Evolutionary conservation across 495 filamentous ascomycete genomes (phyloP).

Genomic region (Xylaria nigripes): DNA sequence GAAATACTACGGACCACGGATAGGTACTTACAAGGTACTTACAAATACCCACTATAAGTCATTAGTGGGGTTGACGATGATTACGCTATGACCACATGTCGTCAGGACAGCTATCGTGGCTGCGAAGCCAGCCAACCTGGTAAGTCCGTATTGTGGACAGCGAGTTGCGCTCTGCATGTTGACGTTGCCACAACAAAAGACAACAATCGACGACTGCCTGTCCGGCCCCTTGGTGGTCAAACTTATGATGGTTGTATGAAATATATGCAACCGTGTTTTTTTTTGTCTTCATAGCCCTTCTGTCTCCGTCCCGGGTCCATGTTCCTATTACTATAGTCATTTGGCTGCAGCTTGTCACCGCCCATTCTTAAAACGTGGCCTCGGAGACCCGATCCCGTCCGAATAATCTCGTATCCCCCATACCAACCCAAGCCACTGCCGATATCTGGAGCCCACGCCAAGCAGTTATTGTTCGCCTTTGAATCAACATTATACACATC

Average conservation of each 20-base stretch:
- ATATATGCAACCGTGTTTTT: not conserved
- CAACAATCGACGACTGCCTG: not conserved
- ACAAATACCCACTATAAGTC: too few relatives aligned
- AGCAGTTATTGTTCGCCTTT: not conserved
- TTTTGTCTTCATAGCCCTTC: not conserved
- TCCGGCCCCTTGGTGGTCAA: not conserved
- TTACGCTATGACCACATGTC: slow-evolving; percentile 8
- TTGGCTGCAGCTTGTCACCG: slow-evolving; percentile 10
- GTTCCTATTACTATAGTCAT: not conserved
- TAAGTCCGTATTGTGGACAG: not conserved
- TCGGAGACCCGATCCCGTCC: slow-evolving; percentile 1
- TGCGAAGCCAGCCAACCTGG: not conserved
- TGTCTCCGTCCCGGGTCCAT: not conserved
- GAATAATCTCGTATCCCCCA: not conserved
- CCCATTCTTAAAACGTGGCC: slow-evolving; percentile 14
- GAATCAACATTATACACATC: not conserved
- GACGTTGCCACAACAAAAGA: not conserved
- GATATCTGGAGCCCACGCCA: not conserved
- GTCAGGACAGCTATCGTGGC: not conserved
- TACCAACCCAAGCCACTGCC: not conserved
- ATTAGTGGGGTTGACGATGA: not conserved
- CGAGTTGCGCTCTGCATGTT: not conserved
- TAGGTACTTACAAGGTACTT: not conserved
- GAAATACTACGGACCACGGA: too few relatives aligned
- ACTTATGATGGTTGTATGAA: slow-evolving; percentile 1